These are phyloP conservation scores for Ceratocystis lukuohia DNA, from an alignment of 2,329 filamentous ascomycete genomes.

Conservation along the genomic window DNA sequence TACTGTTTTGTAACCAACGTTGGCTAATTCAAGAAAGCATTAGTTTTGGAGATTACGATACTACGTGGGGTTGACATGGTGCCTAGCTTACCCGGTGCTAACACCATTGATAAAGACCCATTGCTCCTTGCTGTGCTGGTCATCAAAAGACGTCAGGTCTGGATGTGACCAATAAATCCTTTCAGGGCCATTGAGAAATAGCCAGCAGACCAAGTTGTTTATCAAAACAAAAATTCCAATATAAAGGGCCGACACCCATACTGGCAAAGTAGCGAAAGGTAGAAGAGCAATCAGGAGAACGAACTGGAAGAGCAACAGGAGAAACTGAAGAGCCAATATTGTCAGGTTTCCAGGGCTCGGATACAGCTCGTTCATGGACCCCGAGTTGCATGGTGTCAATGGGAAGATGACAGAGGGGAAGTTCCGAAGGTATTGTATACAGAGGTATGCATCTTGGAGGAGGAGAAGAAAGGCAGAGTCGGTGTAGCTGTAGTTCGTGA, in stretches of 20 bases:
- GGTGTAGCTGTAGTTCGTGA: conserved; percentile 49
- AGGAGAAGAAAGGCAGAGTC: conserved; percentile 40
- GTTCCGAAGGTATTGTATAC: conserved; percentile 38
- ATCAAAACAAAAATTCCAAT: conserved; percentile 34
- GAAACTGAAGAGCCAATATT: conserved; percentile 42
- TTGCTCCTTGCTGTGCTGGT: conserved; percentile 47
- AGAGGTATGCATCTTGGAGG: conserved; percentile 14
- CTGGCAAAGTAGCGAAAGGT: conserved; percentile 32
- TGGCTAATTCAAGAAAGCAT: conserved; percentile 28
- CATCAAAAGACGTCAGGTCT: conserved; percentile 36
- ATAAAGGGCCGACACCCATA: conserved; percentile 34
- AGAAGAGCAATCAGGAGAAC: conserved; percentile 49
- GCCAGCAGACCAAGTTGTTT: conserved; percentile 38
- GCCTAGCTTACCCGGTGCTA: conserved; percentile 39
- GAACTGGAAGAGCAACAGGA: conserved; percentile 46
- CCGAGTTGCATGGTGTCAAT: conserved; percentile 37
- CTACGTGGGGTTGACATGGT: not conserved
- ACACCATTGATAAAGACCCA: conserved; percentile 77
- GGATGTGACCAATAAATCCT: conserved; percentile 39
- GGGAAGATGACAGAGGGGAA: conserved; percentile 52
- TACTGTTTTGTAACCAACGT: conserved; percentile 56
- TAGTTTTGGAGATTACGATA: conserved; percentile 17
- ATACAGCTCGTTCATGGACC: conserved; percentile 50
- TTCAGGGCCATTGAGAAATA: conserved; percentile 39
- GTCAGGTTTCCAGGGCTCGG: conserved; percentile 43